Conservation (phyloP, 345 rosid genomes). For the Rubroshorea leprosula region DNA sequence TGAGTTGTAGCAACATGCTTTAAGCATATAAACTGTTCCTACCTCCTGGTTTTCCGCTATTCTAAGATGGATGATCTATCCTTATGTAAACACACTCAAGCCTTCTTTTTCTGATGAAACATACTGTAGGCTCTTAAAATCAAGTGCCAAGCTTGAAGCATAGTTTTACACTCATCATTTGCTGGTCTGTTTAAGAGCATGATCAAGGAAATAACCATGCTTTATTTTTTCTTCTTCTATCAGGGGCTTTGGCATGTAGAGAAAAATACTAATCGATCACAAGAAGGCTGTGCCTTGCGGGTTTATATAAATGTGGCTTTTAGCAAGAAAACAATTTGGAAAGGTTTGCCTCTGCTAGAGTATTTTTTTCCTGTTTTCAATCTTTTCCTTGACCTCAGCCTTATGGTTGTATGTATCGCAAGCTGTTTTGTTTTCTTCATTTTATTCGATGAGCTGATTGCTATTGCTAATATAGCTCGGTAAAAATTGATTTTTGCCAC, state of each 20-base stretch:
- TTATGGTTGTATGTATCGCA: background rate
- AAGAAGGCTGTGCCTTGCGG: slow-evolving; percentile 59
- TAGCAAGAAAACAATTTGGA: slow-evolving; percentile 83
- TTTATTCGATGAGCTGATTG: background rate
- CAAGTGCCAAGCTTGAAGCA: slow-evolving; percentile 1
- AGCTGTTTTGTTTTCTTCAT: background rate
- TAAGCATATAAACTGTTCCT: background rate
- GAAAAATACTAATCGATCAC: slow-evolving; percentile 41
- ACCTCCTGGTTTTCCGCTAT: background rate
- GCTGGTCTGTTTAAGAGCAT: slow-evolving; percentile 1
- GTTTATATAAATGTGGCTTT: slow-evolving; percentile 76
- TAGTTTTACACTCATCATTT: background rate
- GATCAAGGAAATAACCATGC: background rate
- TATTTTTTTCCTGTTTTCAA: background rate
- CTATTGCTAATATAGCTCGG: no score
- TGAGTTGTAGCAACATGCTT: slow-evolving; percentile 8
- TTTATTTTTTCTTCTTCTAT: background rate
- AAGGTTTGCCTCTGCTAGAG: slow-evolving; percentile 38
- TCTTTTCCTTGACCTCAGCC: background rate
- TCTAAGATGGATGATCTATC: background rate
- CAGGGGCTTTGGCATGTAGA: slow-evolving; percentile 84
- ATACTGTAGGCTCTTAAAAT: background rate
- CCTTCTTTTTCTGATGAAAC: background rate
- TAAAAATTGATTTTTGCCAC: no score
- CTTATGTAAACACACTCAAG: background rate